Evolutionary conservation across 306 rosid species (phyloP).

Genomic region (Abrus pulchellus): DNA sequence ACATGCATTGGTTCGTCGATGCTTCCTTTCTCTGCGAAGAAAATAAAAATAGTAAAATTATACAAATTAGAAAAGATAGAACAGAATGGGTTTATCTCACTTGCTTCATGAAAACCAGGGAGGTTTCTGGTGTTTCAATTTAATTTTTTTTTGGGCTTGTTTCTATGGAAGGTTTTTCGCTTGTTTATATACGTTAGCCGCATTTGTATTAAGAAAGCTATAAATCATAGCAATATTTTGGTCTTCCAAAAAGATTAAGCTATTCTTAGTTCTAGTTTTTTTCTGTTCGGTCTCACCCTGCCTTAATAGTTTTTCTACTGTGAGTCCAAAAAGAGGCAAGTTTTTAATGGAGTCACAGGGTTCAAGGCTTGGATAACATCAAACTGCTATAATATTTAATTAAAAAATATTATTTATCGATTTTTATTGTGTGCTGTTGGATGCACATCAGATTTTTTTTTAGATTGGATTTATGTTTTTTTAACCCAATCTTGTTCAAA

Average conservation of each 20-base stretch:
- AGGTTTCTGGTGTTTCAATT: background rate
- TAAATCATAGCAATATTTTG: background rate
- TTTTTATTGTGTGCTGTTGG: background rate
- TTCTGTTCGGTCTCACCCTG: background rate
- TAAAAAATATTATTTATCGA: too few species aligned
- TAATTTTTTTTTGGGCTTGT: background rate
- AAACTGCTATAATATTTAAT: too few species aligned
- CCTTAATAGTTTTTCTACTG: background rate
- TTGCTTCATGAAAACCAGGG: background rate
- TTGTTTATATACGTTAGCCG: background rate
- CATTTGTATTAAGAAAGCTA: background rate
- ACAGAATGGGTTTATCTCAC: background rate
- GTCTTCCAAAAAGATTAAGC: background rate
- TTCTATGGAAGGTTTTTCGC: background rate
- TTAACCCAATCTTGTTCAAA: background rate
- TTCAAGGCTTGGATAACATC: too few species aligned
- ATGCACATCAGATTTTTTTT: background rate
- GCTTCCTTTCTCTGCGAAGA: background rate
- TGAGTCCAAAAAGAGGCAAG: background rate
- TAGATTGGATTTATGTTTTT: background rate
- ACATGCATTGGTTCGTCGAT: constrained; percentile 27
- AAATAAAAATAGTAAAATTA: background rate
- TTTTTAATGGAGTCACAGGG: too few species aligned
- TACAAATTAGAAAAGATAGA: background rate
- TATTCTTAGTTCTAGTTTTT: background rate